Percentiles rank a stretch among this genome's conserved stretches.
Evolutionary conservation across 2,329 filamentous ascomycete genomes (phyloP).

Genomic region (Elsinoe necatrix): DNA sequence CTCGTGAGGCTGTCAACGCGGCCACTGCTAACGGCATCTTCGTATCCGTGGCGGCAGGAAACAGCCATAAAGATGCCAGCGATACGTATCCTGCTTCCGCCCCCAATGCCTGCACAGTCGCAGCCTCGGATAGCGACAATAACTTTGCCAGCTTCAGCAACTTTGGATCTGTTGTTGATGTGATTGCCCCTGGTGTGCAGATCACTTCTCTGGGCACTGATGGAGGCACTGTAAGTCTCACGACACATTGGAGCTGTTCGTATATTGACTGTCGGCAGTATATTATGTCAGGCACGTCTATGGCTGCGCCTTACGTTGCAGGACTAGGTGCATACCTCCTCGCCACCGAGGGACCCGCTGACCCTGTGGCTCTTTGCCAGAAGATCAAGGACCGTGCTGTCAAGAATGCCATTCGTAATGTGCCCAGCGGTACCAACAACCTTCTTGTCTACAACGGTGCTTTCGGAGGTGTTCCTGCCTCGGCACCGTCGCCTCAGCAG

Average conservation of each 20-base stretch:
- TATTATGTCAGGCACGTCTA: constrained; percentile 51
- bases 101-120: constrained; percentile 28
- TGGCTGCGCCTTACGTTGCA: constrained; percentile 60
- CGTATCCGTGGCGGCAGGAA: constrained; percentile 30
- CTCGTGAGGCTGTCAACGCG: constrained; percentile 31
- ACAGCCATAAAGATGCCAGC: constrained; percentile 23
- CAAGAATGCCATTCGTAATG: constrained; percentile 35
- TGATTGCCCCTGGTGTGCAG: constrained; percentile 31
- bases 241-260: no score
- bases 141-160: constrained; percentile 31
- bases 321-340: constrained; percentile 63
- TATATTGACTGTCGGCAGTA: background rate
- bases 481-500: background rate
- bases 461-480: background rate
- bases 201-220: constrained; percentile 29
- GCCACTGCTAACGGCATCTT: constrained; percentile 32
- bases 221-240: background rate
- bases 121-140: constrained; percentile 25
- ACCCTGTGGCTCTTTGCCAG: constrained; percentile 41
- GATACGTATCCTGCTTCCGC: constrained; percentile 27
- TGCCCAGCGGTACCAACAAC: constrained; percentile 43
- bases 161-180: constrained; percentile 30
- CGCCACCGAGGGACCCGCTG: constrained; percentile 37
- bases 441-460: constrained; percentile 48
- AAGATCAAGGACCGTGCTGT: constrained; percentile 40